Evolutionary conservation across 345 rosid genomes (phyloP), one percentile per base, ranked within the genome.

Genomic region (Gossypioides kirkii): DNA sequence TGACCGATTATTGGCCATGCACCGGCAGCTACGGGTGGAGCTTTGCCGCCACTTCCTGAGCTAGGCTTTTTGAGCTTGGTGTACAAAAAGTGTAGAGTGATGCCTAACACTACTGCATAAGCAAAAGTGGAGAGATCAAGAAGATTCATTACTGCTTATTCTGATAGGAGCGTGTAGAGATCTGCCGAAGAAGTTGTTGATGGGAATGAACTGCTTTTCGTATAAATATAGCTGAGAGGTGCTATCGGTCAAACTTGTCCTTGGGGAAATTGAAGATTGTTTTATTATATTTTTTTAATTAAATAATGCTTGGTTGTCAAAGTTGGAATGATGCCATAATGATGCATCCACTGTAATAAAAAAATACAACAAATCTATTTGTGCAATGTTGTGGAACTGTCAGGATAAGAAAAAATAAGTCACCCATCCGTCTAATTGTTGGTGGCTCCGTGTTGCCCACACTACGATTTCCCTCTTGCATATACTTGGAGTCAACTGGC

Each of bases 1-100:
- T 83, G 87, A 18, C 87, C 87, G 3, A 80, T 70, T 10, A 83
- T 6, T 1, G 87, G 89, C 89, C 85, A 86, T 53, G 72, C 78
- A 45, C 81, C 83, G 0, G 76, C 65, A 0, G 77, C 79, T 59
- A 70, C 72, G 1, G 86, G 82, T 17, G 82, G 61, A n/a, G 8
- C 69, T 68, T 56, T 14, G 12, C 45, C 63, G 18, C 71, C 60
- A 0, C 67, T 18, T 8, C 3, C 59, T 7, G 20, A 53, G 55
- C 18, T 74, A 56, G 50, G 36, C 61, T 76, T 69, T 56, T 32
- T 64, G 4, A 79, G 69, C 22, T 41, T 18, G 20, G 26, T 66
- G 71, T 60, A 76, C 10, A 73, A 73, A 42, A 72, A 59, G n/a
- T 76, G 41, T 41, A 81, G 14, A 4, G 74, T 22, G 11, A 47